Conservation (phyloP, 352 stramenopile genomes). For the Phytophthora quininea region DNA sequence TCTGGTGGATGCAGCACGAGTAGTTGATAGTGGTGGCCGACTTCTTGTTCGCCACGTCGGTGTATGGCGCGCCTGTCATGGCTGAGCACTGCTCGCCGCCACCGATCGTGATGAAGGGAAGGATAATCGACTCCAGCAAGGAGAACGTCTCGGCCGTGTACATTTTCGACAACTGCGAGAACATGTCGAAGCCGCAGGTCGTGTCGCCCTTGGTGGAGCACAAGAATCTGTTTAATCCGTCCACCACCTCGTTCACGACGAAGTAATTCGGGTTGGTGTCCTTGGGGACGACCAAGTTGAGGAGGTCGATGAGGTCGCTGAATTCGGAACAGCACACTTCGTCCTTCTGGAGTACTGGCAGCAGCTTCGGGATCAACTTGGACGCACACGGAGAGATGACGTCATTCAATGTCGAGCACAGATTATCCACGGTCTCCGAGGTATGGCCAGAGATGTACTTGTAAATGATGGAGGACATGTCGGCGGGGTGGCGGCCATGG, state of each 20-base stretch:
- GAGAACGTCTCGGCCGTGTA: conserved; percentile 49
- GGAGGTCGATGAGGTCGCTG: conserved; percentile 55
- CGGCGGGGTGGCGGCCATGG: conserved; percentile 37
- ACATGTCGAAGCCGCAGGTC: conserved; percentile 51
- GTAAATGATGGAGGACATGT: conserved; percentile 51
- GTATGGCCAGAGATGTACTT: conserved; percentile 47
- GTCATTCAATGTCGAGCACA: conserved; percentile 49
- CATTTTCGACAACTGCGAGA: conserved; percentile 46
- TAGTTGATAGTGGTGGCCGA: conserved; percentile 48
- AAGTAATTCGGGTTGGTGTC: conserved; percentile 45
- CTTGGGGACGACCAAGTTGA: conserved; percentile 52
- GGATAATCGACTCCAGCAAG: conserved; percentile 51
- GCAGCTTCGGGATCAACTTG: conserved; percentile 41
- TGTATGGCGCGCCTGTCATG: conserved; percentile 44
- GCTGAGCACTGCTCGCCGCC: conserved; percentile 43
- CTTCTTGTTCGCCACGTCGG: conserved; percentile 38
- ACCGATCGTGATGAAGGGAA: conserved; percentile 54
- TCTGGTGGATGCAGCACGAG: conserved; percentile 49
- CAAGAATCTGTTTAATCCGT: conserved; percentile 57
- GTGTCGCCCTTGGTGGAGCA: conserved; percentile 47
- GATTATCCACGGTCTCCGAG: conserved; percentile 39
- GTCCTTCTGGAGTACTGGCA: conserved; percentile 43
- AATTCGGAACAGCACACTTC: conserved; percentile 52
- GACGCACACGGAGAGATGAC: conserved; percentile 45
- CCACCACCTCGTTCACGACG: conserved; percentile 55